phyloP scores from a whole-genome alignment of 331 rosid genomes.

The Malus hybrid region DNA sequence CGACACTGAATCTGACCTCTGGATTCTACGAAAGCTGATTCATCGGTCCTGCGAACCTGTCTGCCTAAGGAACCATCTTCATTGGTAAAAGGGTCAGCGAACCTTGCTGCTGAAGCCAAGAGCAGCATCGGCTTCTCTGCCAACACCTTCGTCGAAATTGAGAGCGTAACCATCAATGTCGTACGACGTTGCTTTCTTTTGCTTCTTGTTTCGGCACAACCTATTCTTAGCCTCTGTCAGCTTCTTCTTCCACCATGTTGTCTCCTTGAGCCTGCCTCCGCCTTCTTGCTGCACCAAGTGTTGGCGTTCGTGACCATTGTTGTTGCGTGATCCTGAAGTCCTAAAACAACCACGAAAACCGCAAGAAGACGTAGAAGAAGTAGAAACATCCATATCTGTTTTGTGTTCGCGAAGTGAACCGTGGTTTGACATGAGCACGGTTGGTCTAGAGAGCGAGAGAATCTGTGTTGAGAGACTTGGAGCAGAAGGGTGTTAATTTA shows the following conservation, averaged over 20 bases:
- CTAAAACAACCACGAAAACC: conserved; percentile 43
- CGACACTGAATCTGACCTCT: not conserved
- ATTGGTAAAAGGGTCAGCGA: conserved; percentile 31
- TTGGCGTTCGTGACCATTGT: conserved; percentile 8
- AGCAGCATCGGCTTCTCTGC: conserved; percentile 18
- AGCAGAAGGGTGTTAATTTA: not conserved
- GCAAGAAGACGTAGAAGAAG: not conserved
- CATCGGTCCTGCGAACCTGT: not conserved
- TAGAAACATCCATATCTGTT: conserved; percentile 1
- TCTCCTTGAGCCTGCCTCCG: conserved; percentile 5
- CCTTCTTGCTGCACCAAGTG: conserved; percentile 19
- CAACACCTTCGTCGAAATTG: conserved; percentile 45
- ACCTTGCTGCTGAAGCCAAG: conserved; percentile 37
- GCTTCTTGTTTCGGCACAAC: conserved; percentile 20
- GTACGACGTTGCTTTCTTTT: conserved; percentile 48
- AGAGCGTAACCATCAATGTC: conserved; percentile 67
- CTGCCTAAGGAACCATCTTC: not conserved
- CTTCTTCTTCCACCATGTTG: conserved; percentile 34
- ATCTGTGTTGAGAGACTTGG: not conserved
- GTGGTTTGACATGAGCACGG: not conserved
- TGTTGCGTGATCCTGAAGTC: conserved; percentile 4
- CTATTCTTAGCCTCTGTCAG: conserved; percentile 24
- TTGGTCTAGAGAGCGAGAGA: conserved; percentile 24
- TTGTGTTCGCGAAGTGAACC: conserved; percentile 15
- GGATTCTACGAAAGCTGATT: not conserved